These are phyloP conservation scores for Trichosporon coremiiforme DNA, from an alignment of 1,284 basidiomycete genomes.

Conservation along the genomic window DNA sequence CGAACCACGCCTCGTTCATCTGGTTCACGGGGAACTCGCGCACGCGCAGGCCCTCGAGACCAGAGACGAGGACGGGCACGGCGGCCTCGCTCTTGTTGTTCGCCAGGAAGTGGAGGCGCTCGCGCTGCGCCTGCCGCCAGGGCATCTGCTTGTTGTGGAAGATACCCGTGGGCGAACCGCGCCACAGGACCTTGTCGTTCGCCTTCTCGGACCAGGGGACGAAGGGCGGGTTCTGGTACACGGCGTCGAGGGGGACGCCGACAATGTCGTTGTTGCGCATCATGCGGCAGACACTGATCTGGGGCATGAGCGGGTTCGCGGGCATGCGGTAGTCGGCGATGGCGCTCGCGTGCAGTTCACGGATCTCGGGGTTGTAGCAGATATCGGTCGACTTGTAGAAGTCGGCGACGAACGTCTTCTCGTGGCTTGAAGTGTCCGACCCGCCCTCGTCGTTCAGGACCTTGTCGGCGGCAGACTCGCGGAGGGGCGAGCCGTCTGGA, in stretches of 20 bases:
- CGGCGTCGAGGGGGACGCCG: constrained; percentile 46
- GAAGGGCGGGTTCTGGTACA: constrained; percentile 29
- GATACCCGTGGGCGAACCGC: constrained; percentile 57
- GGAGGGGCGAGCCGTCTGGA: constrained; percentile 42
- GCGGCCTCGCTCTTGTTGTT: constrained; percentile 35
- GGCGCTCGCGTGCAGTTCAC: constrained; percentile 34
- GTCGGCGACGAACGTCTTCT: constrained; percentile 47
- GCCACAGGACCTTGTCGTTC: constrained; percentile 50
- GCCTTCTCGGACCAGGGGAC: constrained; percentile 53
- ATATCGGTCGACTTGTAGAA: constrained; percentile 42
- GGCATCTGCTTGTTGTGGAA: constrained; percentile 48
- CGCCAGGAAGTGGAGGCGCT: constrained; percentile 51
- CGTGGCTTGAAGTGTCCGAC: neutral
- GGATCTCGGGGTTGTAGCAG: constrained; percentile 48
- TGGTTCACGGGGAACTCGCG: constrained; percentile 33
- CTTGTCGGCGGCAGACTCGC: constrained; percentile 35
- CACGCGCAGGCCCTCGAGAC: constrained; percentile 21
- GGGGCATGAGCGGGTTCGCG: constrained; percentile 32
- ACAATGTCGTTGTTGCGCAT: constrained; percentile 43
- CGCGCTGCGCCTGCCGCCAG: constrained; percentile 56
- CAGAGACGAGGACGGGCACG: constrained; percentile 31
- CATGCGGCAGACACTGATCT: constrained; percentile 31
- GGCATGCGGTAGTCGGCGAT: constrained; percentile 29
- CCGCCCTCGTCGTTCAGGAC: constrained; percentile 41
- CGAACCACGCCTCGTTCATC: constrained; percentile 44